Evolutionary conservation across 2,329 filamentous ascomycete genomes (phyloP), one percentile per base, ranked within the genome.

Genomic region (Clarireedia paspali): DNA sequence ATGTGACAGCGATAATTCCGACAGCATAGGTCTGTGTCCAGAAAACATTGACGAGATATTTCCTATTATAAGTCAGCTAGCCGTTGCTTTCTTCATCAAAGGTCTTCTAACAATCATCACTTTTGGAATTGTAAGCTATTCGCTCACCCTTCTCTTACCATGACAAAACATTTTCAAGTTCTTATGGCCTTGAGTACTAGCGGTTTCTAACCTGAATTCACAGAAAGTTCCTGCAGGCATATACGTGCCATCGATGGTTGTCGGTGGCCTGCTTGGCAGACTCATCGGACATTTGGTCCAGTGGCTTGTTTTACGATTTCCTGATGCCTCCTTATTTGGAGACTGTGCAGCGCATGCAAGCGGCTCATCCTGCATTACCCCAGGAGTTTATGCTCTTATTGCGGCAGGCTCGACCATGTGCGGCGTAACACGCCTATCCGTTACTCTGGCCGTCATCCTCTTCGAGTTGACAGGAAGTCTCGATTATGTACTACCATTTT

Each of bases 171-270:
- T 9, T 36, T 46, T 26, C 15, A 20, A n/a, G 17, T 15, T 24
- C 26, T 17, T 17, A 7, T 12, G 46, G 15, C 14, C 10, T 23
- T 9, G 27, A 34, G 20, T 39, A 36, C 23, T 30, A 14, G 2
- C 7, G 9, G 17, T 23, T 20, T 50, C 47, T 55, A 51, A 55
- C 17, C 51, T 40, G 27, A 14, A 20, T 34, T 15, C 20, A 50
- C 42, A 82, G 77, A 97, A 97, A 77, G 85, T 97, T 0, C 94
- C 94, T 9, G 91, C 92, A 1, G 94, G 94, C 60, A 96, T 99
- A 63, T 99, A 99, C 65, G 91, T 99, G 1, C 94, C 94, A 3
- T 96, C 92, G 64, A 99, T 99, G 94, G 94, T 97, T 27, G 90
- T 97, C 17, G 94, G 94, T 61, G 94, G 94, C 66, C 75, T 99